These are phyloP conservation scores for Candida michaelii DNA, from an alignment of 805 yeast genomes.

Conservation along the genomic window DNA sequence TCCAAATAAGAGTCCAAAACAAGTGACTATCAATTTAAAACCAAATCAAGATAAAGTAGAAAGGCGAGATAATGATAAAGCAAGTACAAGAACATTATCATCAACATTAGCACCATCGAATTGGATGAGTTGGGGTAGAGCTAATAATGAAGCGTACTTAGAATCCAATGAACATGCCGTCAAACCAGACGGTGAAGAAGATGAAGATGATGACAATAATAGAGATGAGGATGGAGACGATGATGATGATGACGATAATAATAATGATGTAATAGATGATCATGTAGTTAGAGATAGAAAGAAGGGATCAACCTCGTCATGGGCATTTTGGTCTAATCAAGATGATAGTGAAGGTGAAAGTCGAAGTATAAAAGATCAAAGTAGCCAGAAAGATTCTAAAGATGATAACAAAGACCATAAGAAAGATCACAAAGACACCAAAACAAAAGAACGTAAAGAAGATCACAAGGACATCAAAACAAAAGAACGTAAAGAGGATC, in stretches of 20 bases:
- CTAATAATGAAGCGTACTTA: constrained; percentile 7
- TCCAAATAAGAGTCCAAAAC: not conserved
- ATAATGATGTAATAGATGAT: constrained; percentile 36
- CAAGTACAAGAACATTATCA: constrained; percentile 10
- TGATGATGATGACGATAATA: constrained; percentile 23
- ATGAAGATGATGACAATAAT: constrained; percentile 20
- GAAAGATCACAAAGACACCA: constrained; percentile 4
- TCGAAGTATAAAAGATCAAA: not conserved
- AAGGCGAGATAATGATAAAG: constrained; percentile 1
- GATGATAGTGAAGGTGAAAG: constrained; percentile 2
- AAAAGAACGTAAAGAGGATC: too few species aligned
- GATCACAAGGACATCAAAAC: too few species aligned
- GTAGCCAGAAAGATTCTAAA: not conserved
- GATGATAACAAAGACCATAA: constrained; percentile 1
- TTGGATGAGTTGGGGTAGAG: constrained; percentile 16
- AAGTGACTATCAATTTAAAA: not conserved
- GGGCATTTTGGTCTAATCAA: constrained; percentile 35
- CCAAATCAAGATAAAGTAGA: not conserved
- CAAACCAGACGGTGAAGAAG: constrained; percentile 17
- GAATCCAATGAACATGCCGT: constrained; percentile 17
- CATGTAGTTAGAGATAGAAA: constrained; percentile 25
- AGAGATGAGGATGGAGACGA: constrained; percentile 18
- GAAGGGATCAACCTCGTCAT: constrained; percentile 20
- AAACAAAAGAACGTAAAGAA: not conserved
- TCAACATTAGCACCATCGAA: constrained; percentile 12